These are phyloP conservation scores for Chamaecrista fasciculata DNA, from an alignment of 306 rosid species.

Conservation along the genomic window DNA sequence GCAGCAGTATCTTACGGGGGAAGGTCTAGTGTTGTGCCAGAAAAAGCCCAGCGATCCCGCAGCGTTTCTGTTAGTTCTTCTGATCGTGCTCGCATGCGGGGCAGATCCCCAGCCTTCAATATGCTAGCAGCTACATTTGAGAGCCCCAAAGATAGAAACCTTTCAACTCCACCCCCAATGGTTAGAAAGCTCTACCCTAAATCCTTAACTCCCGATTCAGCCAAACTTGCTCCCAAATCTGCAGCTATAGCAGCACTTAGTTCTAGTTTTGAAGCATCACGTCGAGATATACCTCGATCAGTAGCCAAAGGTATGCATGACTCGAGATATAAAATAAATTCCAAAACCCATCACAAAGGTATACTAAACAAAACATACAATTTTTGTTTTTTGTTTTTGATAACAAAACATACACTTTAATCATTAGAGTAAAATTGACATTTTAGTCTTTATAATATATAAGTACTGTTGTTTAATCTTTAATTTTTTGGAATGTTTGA, in stretches of 20 bases:
- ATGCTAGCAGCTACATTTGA: conserved; percentile 91
- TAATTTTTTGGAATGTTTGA: too few relatives aligned
- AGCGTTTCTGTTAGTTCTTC: conserved; percentile 94
- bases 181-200: conserved; percentile 82
- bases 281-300: conserved; percentile 81
- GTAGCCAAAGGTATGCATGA: conserved; percentile 51
- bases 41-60: conserved; percentile 87
- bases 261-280: conserved; percentile 59
- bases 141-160: conserved; percentile 68
- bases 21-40: conserved; percentile 76
- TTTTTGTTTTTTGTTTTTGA: too few relatives aligned
- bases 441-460: too few relatives aligned
- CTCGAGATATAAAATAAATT: too few relatives aligned
- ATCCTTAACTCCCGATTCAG: conserved; percentile 63
- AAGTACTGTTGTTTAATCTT: too few relatives aligned
- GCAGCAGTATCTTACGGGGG: conserved; percentile 72
- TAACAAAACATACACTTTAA: too few relatives aligned
- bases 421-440: too few relatives aligned
- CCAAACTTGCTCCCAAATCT: conserved; percentile 52
- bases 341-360: too few relatives aligned
- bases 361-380: too few relatives aligned
- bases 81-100: conserved; percentile 91
- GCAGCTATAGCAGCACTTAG: conserved; percentile 63
- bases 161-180: conserved; percentile 95
- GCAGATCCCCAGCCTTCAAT: conserved; percentile 97